Percentiles rank a stretch among this genome's conserved stretches.
Evolutionary conservation across 495 filamentous ascomycete genomes (phyloP).

Genomic region (Xylaria sp.): DNA sequence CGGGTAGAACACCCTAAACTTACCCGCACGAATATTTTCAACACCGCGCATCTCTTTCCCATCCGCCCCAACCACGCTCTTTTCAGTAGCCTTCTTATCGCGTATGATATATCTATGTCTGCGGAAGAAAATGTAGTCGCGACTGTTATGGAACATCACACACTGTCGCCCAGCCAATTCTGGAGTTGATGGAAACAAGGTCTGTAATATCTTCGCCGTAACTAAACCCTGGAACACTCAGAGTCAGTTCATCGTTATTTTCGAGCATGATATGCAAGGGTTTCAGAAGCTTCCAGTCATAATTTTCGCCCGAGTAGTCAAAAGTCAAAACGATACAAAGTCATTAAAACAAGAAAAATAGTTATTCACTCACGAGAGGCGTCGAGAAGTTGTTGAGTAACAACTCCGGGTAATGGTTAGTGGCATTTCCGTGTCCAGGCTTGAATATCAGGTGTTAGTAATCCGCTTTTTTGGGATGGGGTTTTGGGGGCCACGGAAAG

Average conservation of each 20-base stretch:
- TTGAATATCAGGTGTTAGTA: conserved; percentile 11
- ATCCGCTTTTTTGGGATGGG: neutral
- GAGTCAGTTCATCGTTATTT: neutral
- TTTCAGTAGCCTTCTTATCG: conserved; percentile 83
- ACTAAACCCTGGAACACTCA: conserved; percentile 65
- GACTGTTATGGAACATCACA: conserved; percentile 87
- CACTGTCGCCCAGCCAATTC: conserved; percentile 86
- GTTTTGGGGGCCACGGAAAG: neutral
- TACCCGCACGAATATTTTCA: conserved; percentile 79
- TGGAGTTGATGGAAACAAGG: conserved; percentile 81
- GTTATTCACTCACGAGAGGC: conserved; percentile 56
- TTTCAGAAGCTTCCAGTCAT: neutral
- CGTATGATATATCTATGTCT: conserved; percentile 92
- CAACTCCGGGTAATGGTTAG: conserved; percentile 89
- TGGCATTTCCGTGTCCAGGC: conserved; percentile 60
- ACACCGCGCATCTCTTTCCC: conserved; percentile 87
- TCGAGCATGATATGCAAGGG: neutral
- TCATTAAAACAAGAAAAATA: neutral
- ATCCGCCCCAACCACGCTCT: conserved; percentile 81
- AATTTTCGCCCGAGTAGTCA: too few species aligned
- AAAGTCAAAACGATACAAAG: neutral
- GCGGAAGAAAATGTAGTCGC: conserved; percentile 94
- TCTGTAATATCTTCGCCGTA: conserved; percentile 85
- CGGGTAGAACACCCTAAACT: conserved; percentile 8
- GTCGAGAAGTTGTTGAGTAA: conserved; percentile 97